Percentiles rank a stretch among this genome's conserved stretches.
phyloP scores from a whole-genome alignment of 83 land plant species.

The Diphasiastrum complanatum region DNA sequence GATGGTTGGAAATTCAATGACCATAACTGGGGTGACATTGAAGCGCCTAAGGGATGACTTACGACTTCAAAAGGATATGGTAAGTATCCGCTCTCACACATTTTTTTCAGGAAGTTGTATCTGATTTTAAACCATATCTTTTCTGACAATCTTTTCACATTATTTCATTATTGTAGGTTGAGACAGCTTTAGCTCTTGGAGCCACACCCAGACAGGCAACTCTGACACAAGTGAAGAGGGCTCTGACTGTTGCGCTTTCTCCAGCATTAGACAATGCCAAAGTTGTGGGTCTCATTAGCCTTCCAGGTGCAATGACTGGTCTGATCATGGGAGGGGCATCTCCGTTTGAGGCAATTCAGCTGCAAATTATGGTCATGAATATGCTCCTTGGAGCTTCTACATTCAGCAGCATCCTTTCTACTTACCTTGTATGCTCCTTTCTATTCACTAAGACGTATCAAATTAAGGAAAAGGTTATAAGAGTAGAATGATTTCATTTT shows the following conservation, averaged over 20 bases:
- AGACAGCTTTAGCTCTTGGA: slow-evolving; percentile 81
- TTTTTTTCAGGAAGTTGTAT: too few relatives aligned
- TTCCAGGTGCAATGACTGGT: slow-evolving; percentile 86
- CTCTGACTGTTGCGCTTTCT: slow-evolving; percentile 54
- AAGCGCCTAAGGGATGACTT: slow-evolving; percentile 68
- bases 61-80: slow-evolving; percentile 53
- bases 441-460: slow-evolving; percentile 73
- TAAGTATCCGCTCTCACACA: slow-evolving; percentile 8
- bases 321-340: slow-evolving; percentile 88
- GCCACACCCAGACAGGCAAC: slow-evolving; percentile 80
- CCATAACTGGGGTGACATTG: slow-evolving; percentile 82
- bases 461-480: slow-evolving; percentile 40
- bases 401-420: slow-evolving; percentile 64
- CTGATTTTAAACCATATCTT: too few relatives aligned
- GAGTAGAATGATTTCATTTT: too few relatives aligned
- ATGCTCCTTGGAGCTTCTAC: slow-evolving; percentile 74
- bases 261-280: slow-evolving; percentile 77
- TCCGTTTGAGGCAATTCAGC: slow-evolving; percentile 65
- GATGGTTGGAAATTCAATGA: slow-evolving; percentile 91
- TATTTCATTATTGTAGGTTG: slow-evolving; percentile 47
- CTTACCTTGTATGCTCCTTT: slow-evolving; percentile 65
- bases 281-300: slow-evolving; percentile 67
- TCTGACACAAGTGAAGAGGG: slow-evolving; percentile 56
- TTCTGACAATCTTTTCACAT: too few relatives aligned
- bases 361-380: slow-evolving; percentile 83